Conservation (phyloP, 208 protist genomes). For the Leishmania turanica region DNA sequence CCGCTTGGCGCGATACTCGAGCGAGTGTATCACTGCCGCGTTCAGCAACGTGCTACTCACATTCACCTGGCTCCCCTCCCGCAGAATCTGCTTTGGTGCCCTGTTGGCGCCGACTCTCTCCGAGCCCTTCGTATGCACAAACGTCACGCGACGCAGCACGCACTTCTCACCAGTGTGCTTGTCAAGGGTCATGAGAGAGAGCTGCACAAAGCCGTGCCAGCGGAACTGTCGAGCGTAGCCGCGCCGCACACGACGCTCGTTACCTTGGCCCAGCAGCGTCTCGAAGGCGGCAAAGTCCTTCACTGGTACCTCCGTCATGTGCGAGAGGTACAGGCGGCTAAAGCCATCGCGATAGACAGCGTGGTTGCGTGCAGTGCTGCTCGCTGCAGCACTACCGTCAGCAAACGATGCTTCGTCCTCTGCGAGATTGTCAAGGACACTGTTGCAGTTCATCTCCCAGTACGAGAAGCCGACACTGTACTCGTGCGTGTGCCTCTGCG, state of each 20-base stretch:
- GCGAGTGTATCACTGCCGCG: conserved; percentile 82
- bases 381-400: conserved; percentile 11
- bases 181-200: conserved; percentile 78
- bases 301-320: conserved; percentile 65
- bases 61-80: conserved; percentile 75
- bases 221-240: conserved; percentile 52
- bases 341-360: conserved; percentile 71
- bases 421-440: conserved; percentile 68
- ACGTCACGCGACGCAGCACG: conserved; percentile 78
- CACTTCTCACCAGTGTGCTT: conserved; percentile 53
- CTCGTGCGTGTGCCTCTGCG: conserved; percentile 43
- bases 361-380: conserved; percentile 22
- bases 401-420: conserved; percentile 32
- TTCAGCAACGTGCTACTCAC: conserved; percentile 83
- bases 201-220: conserved; percentile 90
- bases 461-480: conserved; percentile 75
- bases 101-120: conserved; percentile 80
- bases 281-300: conserved; percentile 72
- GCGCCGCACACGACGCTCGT: conserved; percentile 51
- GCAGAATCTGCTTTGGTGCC: conserved; percentile 47
- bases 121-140: conserved; percentile 89
- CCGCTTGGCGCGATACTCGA: conserved; percentile 77
- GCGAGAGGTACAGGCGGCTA: conserved; percentile 69
- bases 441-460: conserved; percentile 89
- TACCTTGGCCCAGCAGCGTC: conserved; percentile 61